Base-by-base conservation (phyloP, 306 rosid species). In the Dalbergia cultrata region DNA sequence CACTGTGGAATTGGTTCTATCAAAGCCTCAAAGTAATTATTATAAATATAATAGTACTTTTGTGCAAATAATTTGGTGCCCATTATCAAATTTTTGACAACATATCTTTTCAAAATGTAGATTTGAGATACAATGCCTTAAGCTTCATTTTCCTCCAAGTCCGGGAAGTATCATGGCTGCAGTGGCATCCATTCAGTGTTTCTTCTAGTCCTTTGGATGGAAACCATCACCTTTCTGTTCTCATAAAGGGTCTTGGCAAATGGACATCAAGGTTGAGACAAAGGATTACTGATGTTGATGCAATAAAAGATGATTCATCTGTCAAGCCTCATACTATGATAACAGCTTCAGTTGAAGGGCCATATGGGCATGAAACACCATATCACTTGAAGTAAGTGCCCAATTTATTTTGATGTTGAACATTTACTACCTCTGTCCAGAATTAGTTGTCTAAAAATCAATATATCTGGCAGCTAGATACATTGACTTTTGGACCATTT, bases 171-270 rank as follows among this genome's bases (percentile, higher is more conserved):
- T 95, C 99, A 10, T 90, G 89, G 94, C 89, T 95, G 78, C 94
- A 93, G 83, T 95, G 99, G 99, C 99, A 95, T 90, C 97, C 99
- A 57, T 95, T 91, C 87, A 95, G 97, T 66, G 97, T 95, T 74
- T 93, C 97, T 41, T 93, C 99, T 37, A 91, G 97, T 75, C 99
- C 97, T 74, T 54, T 95, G 86, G 99, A 93, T 83, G 99, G 99
- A 37, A 86, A 93, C 4, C 53, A 90, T 72, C 97, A 93, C 72
- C 62, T 95, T 58, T 70, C 99, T 31, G 77, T 95, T 82, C 97
- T 95, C 70, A 84, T 95, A 72, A 93, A 93, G 86, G 99, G 86
- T 87, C 97, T 93, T 19, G 99, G 99, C 17, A 76, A 84, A 82
- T 95, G 99, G 99, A 95, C 99, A 0, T 86, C 47, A 60, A 74